Evolutionary conservation across 768 basidiomycete species (phyloP), one percentile per base, ranked within the genome.

Genomic region (Clavaria fumosa): DNA sequence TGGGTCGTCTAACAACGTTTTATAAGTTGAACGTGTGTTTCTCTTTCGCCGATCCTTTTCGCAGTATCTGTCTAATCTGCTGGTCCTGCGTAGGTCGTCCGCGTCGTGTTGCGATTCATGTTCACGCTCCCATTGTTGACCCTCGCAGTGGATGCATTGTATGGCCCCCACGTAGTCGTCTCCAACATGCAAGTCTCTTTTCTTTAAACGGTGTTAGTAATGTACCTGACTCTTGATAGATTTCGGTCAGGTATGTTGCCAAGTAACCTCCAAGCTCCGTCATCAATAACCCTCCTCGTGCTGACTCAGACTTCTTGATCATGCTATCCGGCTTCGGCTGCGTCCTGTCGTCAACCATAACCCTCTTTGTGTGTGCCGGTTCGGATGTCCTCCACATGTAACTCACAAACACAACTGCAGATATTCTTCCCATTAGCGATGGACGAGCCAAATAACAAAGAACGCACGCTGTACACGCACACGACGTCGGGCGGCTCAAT

Each of bases 301-400:
- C 40, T 26, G 38, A 37, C 54, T 64, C 39, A 71, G 84, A 88
- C 53, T 69, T 82, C 40, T 60, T 85, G 7, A 55, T 77, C 32
- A 75, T 82, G 71, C 47, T 77, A 37, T 75, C 72, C 15, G 81
- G 67, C 12, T 66, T 86, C 21, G 83, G 83, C 10, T 76, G 76
- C 47, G 74, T 85, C 48, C 64, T 82, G 15, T 86, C 83, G 3
- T 83, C 83, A 18, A 72, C 73, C 12, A 79, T 86, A 17, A 88
- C 84, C 3, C 63, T 88, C 22, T 63, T 86, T 22, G 83, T 83
- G 49, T 49, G 74, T 55, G 17, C 17, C 31, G 34, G 4, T 10
- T 7, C 4, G 17, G n/a, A 22, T 7, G 21, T 20, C 7, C 19
- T 5, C 3, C 30, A 31, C 4, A 27, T n/a, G 15, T 39, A 17